Evolutionary conservation across 768 basidiomycete genomes (phyloP), one percentile per base, ranked within the genome.

Genomic region (Lactarius sp.): DNA sequence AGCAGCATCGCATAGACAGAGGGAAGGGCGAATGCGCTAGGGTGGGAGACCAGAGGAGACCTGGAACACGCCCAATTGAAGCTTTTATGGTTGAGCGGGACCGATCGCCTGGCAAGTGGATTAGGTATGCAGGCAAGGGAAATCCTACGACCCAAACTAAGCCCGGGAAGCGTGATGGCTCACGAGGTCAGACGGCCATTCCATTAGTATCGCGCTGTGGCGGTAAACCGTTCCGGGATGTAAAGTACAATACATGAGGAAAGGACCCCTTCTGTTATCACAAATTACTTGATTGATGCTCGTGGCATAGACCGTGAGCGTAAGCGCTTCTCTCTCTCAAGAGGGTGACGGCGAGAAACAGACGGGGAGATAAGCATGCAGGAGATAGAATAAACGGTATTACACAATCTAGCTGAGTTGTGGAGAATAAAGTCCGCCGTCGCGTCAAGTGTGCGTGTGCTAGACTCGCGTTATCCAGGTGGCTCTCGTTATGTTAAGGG

Each of bases 1-100:
- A 71, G 52, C 20, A 72, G 59, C 73, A 73, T 70, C 31, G 61
- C 18, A 27, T 51, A 46, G 49, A 68, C 42, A 62, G 56, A 56
- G 47, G 60, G 55, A 55, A 41, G 39, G 52, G 52, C 49, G 13
- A 60, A 46, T 55, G 47, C 22, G 39, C 47, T 47, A 59, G 66
- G 56, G 52, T 56, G 52, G 66, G 53, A 52, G 57, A 66, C 61
- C 61, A 52, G 34, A 52, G 59, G 57, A 58, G 60, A 56, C 65
- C 65, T 68, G 41, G 59, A 60, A 66, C 67, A 68, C 53, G 61
- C 61, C 33, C 50, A 14, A 36, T 46, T 62, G 39, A 22, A 53
- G 59, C 63, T 66, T 67, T 66, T 67, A 63, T 57, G 58, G 65
- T 37, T 13, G 39, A 47, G 39, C 51, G 67, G 58, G 46, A 47